Base-by-base conservation (phyloP, 805 yeast species). In the Candida sithepensis region DNA sequence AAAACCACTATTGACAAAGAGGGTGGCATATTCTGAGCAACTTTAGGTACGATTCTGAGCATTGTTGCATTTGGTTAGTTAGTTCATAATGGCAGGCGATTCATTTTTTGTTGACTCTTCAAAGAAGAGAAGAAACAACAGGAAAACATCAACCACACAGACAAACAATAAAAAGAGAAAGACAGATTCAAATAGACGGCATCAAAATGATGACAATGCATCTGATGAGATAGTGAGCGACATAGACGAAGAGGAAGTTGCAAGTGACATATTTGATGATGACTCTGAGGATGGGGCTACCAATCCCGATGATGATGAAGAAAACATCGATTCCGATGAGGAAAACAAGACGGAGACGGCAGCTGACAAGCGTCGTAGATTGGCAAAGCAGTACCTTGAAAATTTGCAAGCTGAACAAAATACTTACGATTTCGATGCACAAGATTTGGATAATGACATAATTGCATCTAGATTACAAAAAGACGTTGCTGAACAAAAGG, bases 401-500 rank as follows among this genome's bases (percentile, higher is more conserved):
- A 86, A 85, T 60, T 69, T 94, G 59, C 81, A 86, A 63, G 68
- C 72, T 3, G 88, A 85, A 51, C 76, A 74, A 18, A 59, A 59
- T 14, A 59, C 65, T 9, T 78, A 71, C 46, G 81, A 77, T 43
- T 91, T 88, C 58, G 96, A 90, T 70, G 98, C 99, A 9, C 80
- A 82, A 55, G 97, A 94, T 57, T 68, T 92, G 56, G 99, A 92
- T 67, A 78, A 84, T 48, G 98, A 94, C 58, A 84, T 87, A 56
- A 75, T 94, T 43, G 79, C 90, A 4, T 75, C 86, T 30, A 77
- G 99, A 58, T 74, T 94, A 57, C 86, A 82, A 60, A 80, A 81
- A 55, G 98, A 94, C 63, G 96, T 88, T 40, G 96, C 96, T 1
- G 97, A 90, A 65, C 81, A 81, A 48, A 85, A 85, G 61, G 98